Evolutionary conservation across 1,139 yeast species (phyloP).

Genomic region (Protomyces gravidus): DNA sequence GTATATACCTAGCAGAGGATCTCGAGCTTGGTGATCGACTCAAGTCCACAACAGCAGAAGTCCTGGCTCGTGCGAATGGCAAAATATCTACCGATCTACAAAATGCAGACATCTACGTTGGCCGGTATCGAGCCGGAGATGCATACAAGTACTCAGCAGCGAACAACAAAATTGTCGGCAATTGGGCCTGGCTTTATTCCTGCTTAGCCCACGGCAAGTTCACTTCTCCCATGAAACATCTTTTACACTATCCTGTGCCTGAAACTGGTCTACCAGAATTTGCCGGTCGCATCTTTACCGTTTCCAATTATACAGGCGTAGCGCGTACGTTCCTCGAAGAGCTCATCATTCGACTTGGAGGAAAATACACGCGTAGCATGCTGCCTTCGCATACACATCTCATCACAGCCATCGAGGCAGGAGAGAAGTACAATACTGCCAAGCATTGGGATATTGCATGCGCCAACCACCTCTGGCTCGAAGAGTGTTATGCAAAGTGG

Average conservation of each 20-base stretch:
- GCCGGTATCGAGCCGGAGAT: conserved; percentile 58
- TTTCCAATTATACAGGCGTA: conserved; percentile 81
- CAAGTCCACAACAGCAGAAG: conserved; percentile 38
- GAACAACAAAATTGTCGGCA: conserved; percentile 51
- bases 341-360: conserved; percentile 69
- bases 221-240: conserved; percentile 53
- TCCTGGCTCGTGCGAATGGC: conserved; percentile 47
- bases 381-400: conserved; percentile 66
- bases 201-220: conserved; percentile 56
- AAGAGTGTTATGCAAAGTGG: conserved; percentile 69
- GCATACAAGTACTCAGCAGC: conserved; percentile 46
- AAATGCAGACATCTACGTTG: conserved; percentile 58
- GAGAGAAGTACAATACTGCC: conserved; percentile 74
- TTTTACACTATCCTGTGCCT: conserved; percentile 73
- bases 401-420: conserved; percentile 60
- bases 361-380: conserved; percentile 65
- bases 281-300: conserved; percentile 53
- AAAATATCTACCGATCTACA: conserved; percentile 40
- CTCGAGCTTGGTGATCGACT: conserved; percentile 41
- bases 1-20: conserved; percentile 41
- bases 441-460: conserved; percentile 56
- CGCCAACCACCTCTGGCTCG: conserved; percentile 87
- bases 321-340: conserved; percentile 66
- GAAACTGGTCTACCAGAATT: conserved; percentile 51
- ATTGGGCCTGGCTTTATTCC: conserved; percentile 68